Conservation (phyloP, 2,329 filamentous ascomycete species). For the Magnaporthiopsis incrustans region DNA sequence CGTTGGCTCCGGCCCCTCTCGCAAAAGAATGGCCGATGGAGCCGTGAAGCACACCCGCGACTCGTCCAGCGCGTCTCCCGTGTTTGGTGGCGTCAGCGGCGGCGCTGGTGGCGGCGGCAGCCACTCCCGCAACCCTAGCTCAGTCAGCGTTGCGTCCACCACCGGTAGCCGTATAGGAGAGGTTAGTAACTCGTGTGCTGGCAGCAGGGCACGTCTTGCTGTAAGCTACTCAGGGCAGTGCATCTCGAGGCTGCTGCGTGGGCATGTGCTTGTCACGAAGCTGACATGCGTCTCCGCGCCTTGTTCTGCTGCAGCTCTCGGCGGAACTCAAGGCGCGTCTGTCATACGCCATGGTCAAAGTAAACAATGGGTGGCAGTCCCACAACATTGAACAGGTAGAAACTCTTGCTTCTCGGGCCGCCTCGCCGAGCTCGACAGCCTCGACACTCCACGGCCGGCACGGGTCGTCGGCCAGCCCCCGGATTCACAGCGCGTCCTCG, state of each 20-base stretch:
- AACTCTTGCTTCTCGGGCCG: conserved; percentile 59
- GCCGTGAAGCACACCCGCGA: conserved; percentile 50
- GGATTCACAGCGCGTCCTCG: conserved; percentile 29
- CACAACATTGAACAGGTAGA: conserved; percentile 72
- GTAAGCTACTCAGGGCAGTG: neutral
- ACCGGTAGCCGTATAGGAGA: conserved; percentile 68
- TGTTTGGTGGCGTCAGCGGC: conserved; percentile 20
- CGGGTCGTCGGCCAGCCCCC: conserved; percentile 47
- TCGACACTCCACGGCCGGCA: conserved; percentile 45
- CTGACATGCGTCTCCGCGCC: conserved; percentile 14
- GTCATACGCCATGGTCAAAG: conserved; percentile 89
- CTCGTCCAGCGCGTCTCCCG: conserved; percentile 36
- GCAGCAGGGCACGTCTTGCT: neutral
- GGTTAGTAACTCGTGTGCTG: conserved; percentile 40
- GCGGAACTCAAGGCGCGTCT: conserved; percentile 75
- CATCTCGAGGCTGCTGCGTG: neutral
- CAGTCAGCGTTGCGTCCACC: conserved; percentile 52
- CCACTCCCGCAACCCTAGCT: conserved; percentile 66
- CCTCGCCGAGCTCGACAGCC: conserved; percentile 53
- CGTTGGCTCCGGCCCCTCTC: conserved; percentile 30
- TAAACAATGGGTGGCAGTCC: conserved; percentile 82
- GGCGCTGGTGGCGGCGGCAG: conserved; percentile 30
- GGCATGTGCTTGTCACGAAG: neutral
- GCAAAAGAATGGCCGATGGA: conserved; percentile 73
- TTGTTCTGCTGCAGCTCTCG: conserved; percentile 48